Evolutionary conservation across 768 basidiomycete genomes (phyloP), one percentile per base, ranked within the genome.

Genomic region (Lentinula edodes): DNA sequence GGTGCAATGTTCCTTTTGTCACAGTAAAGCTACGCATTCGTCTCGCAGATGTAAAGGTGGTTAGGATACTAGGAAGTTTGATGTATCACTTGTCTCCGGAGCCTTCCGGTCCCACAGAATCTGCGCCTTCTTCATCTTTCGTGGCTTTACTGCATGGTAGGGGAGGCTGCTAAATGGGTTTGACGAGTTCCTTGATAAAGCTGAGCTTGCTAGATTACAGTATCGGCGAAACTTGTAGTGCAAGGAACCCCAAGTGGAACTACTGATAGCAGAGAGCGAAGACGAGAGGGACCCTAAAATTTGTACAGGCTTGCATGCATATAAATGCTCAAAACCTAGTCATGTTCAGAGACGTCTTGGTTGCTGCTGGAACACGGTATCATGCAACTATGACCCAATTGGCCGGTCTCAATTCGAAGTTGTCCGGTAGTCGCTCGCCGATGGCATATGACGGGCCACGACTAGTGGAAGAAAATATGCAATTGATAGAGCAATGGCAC

Each of bases 1-100:
- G 91, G 87, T 1, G 83, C 83, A 1, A 69, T 95, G 46, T 94
- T 95, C 69, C 73, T 95, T 56, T 77, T 95, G 60, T 78, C 88
- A 12, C 81, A 87, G 81, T 83, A 62, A 70, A 71, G 34, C 71
- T 76, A 53, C 62, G 75, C 2, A 80, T 90, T 7, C 82, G 84
- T 53, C 74, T 75, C 13, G 78, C 80, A 18, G 93, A 90, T 0
- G 80, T 88, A 35, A 85, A 85, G 69, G 76, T 89, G 15, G 67
- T 91, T 8, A 83, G 88, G 39, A 76, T 83, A 36, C 73, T 92
- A 46, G 79, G 83, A 13, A 70, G 73, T 1, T 68, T 90, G 42
- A 72, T 79, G 53, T 70, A 75, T 6, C 76, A 85, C 52, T 62
- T 88, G n/a, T 66, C 71, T 18, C 66, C 70, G 1, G 74, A 78